These are phyloP conservation scores for Phytophthora ohioensis DNA, from an alignment of 352 stramenopile species.

Conservation along the genomic window DNA sequence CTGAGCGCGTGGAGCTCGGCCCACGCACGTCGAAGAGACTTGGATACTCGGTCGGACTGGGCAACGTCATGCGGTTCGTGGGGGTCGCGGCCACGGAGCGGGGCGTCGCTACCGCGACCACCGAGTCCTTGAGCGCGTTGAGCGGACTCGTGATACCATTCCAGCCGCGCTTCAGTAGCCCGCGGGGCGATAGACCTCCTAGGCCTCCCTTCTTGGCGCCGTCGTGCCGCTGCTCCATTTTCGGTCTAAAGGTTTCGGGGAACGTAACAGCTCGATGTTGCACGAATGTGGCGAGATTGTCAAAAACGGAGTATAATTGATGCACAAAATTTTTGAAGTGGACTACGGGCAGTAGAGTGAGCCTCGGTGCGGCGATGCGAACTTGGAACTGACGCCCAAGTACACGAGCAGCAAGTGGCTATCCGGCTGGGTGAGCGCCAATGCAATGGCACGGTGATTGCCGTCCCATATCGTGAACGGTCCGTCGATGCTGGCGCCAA, in stretches of 20 bases:
- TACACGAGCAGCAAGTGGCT: conserved; percentile 36
- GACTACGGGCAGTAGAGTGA: conserved; percentile 39
- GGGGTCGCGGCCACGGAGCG: conserved; percentile 48
- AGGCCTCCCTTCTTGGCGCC: conserved; percentile 44
- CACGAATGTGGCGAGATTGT: conserved; percentile 8
- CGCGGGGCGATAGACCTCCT: conserved; percentile 58
- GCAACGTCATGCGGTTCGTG: conserved; percentile 46
- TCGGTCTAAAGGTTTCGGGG: conserved; percentile 23
- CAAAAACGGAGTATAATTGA: conserved; percentile 2
- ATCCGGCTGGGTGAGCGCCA: conserved; percentile 24
- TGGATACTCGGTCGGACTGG: conserved; percentile 71
- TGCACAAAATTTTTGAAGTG: conserved; percentile 13
- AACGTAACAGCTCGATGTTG: conserved; percentile 27
- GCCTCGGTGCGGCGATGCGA: conserved; percentile 27
- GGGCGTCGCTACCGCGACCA: conserved; percentile 57
- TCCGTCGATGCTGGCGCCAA: conserved; percentile 29
- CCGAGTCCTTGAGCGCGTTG: conserved; percentile 69
- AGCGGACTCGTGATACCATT: conserved; percentile 71
- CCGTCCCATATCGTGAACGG: conserved; percentile 53
- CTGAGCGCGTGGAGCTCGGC: conserved; percentile 52
- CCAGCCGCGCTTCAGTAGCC: conserved; percentile 75
- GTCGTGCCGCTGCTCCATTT: conserved; percentile 35
- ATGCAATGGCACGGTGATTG: conserved; percentile 45
- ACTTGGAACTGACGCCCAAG: conserved; percentile 36
- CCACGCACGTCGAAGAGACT: conserved; percentile 75